Conservation (phyloP, 2,329 filamentous ascomycete species). For the Aureobasidium leucospermi region DNA sequence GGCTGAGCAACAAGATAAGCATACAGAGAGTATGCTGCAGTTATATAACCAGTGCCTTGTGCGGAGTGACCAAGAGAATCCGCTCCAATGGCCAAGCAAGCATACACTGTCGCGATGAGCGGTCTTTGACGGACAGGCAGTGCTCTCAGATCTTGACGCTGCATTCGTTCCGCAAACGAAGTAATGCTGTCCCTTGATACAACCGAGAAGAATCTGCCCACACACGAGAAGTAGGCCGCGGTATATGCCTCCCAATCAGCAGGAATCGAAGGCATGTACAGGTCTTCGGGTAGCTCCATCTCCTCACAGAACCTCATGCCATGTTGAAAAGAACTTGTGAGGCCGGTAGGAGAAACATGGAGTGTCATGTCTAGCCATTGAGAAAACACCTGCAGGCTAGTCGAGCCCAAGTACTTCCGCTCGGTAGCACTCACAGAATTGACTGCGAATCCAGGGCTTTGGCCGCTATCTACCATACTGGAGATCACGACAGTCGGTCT, state of each 20-base stretch:
- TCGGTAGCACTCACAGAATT: neutral
- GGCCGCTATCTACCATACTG: neutral
- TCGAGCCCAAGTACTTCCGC: constrained; percentile 16
- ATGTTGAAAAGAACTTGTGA: constrained; percentile 6
- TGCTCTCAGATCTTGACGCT: neutral
- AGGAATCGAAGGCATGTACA: neutral
- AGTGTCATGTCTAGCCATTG: constrained; percentile 17
- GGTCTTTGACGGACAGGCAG: neutral
- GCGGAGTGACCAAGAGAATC: neutral
- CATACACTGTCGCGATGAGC: neutral
- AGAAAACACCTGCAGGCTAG: constrained; percentile 15
- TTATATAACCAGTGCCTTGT: neutral
- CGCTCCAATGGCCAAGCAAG: neutral
- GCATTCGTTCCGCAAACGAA: neutral
- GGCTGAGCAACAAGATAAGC: neutral
- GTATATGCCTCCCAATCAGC: neutral
- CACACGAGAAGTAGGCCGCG: neutral
- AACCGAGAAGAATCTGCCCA: neutral
- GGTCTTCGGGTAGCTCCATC: neutral
- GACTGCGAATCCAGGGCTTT: neutral
- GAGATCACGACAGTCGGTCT: neutral
- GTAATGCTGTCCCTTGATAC: neutral
- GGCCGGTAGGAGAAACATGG: neutral
- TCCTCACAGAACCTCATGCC: constrained; percentile 13
- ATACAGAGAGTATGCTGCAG: constrained; percentile 6